A percentile compares a stretch with the other conserved stretches of the same genome.
phyloP scores from a whole-genome alignment of 495 filamentous ascomycete species.

The Alectoria sarmentosa region DNA sequence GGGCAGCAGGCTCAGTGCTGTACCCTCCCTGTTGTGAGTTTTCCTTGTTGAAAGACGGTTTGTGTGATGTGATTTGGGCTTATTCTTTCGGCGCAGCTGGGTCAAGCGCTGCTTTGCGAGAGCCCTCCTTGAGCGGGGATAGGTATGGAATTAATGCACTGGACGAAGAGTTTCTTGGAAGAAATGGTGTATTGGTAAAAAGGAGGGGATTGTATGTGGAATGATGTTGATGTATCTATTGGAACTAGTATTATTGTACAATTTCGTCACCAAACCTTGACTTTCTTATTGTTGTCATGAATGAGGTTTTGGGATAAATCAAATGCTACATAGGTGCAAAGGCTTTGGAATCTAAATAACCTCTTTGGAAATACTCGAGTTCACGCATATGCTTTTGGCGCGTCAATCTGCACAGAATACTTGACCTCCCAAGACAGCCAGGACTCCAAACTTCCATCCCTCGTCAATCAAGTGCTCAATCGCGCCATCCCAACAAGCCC shows the following conservation, averaged over 20 bases:
- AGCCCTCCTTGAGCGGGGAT: not conserved
- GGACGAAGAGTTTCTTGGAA: not conserved
- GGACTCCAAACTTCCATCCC: too few species aligned
- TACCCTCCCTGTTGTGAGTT: not conserved
- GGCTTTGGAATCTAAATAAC: too few species aligned
- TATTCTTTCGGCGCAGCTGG: not conserved
- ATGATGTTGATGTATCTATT: not conserved
- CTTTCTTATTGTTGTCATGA: too few species aligned
- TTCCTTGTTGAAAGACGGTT: not conserved
- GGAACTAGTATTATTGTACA: not conserved
- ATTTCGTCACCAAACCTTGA: not conserved
- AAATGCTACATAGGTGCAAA: too few species aligned
- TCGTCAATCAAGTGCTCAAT: too few species aligned
- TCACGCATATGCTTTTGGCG: too few species aligned
- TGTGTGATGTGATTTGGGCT: not conserved
- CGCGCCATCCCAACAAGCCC: too few species aligned
- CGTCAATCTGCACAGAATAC: too few species aligned
- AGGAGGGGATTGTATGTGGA: not conserved
- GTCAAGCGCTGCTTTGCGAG: not conserved
- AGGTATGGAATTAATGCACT: not conserved
- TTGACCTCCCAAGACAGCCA: too few species aligned
- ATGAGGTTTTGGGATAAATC: too few species aligned
- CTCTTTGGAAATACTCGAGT: too few species aligned
- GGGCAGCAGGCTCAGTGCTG: slow-evolving; percentile 7
- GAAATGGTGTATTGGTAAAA: not conserved